These are phyloP conservation scores for Diaporthe vaccinii DNA, from an alignment of 2,329 filamentous ascomycete species.

Conservation along the genomic window DNA sequence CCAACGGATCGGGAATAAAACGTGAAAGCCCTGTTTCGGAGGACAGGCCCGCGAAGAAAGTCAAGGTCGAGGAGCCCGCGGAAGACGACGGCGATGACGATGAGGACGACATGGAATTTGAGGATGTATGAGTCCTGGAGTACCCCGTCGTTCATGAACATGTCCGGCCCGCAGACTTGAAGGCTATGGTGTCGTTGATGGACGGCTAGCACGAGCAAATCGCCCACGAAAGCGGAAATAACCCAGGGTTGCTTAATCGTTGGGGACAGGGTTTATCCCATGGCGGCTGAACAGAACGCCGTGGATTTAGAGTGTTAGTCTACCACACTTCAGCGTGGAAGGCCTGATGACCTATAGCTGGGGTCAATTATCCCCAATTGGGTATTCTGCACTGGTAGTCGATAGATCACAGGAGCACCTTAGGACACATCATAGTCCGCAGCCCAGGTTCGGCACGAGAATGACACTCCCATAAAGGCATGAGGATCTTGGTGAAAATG, in stretches of 20 bases:
- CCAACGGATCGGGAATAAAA: slow-evolving; percentile 42
- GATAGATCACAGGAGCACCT: background rate
- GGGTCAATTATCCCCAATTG: background rate
- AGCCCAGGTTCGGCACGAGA: background rate
- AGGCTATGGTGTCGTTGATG: background rate
- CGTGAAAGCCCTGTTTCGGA: slow-evolving; percentile 50
- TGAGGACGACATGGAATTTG: slow-evolving; percentile 70
- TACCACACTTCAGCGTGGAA: background rate
- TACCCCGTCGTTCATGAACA: background rate
- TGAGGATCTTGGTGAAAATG: background rate
- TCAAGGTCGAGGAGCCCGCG: slow-evolving; percentile 66
- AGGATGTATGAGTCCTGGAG: slow-evolving; percentile 60
- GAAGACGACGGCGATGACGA: slow-evolving; percentile 52
- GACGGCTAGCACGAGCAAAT: background rate
- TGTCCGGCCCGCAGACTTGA: background rate
- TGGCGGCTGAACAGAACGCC: slow-evolving; percentile 23
- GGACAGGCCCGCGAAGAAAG: slow-evolving; percentile 68
- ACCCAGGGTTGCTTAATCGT: background rate
- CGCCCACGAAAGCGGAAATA: background rate
- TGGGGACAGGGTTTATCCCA: background rate
- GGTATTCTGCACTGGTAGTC: background rate
- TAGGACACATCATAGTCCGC: background rate
- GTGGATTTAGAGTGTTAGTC: background rate
- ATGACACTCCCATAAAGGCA: background rate
- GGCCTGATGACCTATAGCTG: too few relatives aligned